Evolutionary conservation across 2,329 filamentous ascomycete genomes (phyloP).

Genomic region (Myrmaecium sp.): DNA sequence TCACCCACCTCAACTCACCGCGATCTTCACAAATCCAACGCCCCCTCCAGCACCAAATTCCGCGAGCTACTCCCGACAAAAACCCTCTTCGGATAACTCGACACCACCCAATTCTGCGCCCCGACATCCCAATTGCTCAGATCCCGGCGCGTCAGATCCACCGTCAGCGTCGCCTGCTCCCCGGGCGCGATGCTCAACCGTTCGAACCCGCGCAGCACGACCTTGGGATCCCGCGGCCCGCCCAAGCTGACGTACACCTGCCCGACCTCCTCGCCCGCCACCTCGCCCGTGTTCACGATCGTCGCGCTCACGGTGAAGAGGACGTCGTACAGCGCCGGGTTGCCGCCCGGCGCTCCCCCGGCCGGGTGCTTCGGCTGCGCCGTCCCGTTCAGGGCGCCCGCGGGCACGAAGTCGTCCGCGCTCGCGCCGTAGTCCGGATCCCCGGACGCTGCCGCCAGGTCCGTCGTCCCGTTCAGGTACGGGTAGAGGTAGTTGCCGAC

Average conservation of each 20-base stretch:
- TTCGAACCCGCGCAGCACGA: constrained; percentile 65
- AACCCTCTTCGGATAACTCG: constrained; percentile 38
- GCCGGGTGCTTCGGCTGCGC: constrained; percentile 42
- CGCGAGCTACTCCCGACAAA: constrained; percentile 43
- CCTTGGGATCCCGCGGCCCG: constrained; percentile 50
- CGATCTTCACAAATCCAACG: constrained; percentile 8
- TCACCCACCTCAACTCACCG: too few species aligned
- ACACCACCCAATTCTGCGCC: constrained; percentile 69
- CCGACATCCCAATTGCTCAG: constrained; percentile 71
- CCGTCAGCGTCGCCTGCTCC: constrained; percentile 47
- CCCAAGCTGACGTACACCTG: constrained; percentile 69
- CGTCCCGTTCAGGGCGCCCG: constrained; percentile 36
- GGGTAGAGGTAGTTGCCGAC: constrained; percentile 50
- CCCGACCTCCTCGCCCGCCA: constrained; percentile 52
- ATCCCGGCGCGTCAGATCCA: constrained; percentile 60
- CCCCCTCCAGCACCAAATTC: constrained; percentile 32
- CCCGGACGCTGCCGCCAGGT: constrained; percentile 34
- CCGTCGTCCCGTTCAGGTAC: constrained; percentile 48
- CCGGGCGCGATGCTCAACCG: constrained; percentile 56
- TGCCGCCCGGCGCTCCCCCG: constrained; percentile 45
- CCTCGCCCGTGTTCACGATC: constrained; percentile 52
- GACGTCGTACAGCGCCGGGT: constrained; percentile 48
- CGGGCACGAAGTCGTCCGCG: constrained; percentile 42
- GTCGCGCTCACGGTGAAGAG: constrained; percentile 50
- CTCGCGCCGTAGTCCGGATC: constrained; percentile 45